A percentile compares a stretch with the other conserved stretches of the same genome.
Conservation (phyloP, 225 moss, liverwort and hornwort species). For the Pseudoscleropodium purum region DNA sequence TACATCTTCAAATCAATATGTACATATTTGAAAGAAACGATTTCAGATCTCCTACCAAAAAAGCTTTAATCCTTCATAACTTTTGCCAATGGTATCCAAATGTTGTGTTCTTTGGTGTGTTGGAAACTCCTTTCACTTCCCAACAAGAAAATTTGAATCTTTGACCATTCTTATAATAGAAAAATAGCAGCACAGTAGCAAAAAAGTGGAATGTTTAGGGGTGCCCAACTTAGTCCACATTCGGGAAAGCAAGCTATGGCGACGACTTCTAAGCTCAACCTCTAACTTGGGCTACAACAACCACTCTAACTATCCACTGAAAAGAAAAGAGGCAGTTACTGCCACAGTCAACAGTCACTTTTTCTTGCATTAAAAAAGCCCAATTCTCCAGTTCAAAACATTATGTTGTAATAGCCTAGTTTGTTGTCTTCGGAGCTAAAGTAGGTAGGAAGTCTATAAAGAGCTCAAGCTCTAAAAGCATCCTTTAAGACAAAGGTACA, state of each 20-base stretch:
- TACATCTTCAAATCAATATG: neutral
- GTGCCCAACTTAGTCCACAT: neutral
- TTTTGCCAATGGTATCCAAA: neutral
- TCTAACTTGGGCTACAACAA: no score
- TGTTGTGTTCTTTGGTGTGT: rapidly evolving
- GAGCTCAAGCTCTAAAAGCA: rapidly evolving
- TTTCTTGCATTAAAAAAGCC: no score
- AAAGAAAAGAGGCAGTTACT: no score
- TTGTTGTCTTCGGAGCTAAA: neutral
- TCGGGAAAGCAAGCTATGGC: neutral
- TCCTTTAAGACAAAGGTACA: neutral
- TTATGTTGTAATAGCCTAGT: neutral
- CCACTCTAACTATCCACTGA: no score
- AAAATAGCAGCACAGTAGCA: no score
- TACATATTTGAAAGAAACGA: neutral
- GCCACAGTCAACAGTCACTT: no score
- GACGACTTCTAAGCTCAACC: neutral
- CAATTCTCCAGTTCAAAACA: no score
- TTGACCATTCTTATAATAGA: neutral
- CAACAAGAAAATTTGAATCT: neutral
- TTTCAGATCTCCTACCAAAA: no score
- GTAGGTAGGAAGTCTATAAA: neutral
- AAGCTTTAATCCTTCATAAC: neutral
- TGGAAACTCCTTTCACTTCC: neutral
- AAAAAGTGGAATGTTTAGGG: rapidly evolving